Base-by-base conservation (phyloP, 345 rosid species). In the Carallia pectinifolia region DNA sequence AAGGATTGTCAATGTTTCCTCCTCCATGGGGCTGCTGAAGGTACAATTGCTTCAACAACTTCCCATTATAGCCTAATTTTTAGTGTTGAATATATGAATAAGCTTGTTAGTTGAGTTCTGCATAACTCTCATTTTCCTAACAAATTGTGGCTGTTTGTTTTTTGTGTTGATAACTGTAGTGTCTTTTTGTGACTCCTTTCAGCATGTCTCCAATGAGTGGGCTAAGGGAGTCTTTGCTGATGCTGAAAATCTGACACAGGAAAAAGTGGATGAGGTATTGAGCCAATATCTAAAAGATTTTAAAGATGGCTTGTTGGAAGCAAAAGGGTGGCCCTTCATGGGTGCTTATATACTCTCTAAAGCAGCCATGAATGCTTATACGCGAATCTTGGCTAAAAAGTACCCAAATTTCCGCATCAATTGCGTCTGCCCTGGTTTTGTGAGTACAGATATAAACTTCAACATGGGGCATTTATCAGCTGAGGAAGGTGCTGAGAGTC, bases 361-460 rank as follows among this genome's bases (percentile, higher is more conserved):
- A 23, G 82, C 69, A 5, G 56, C 71, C 0, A 1, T 68, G 74
- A 79, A 79, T 72, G 82, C 74, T 0, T 71, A 76, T 53, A 54
- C 78, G 37, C 62, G 80, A 58, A 59, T 73, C 6, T 12, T 69
- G 44, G 78, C 78, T 2, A 62, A 33, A 8, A 69, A 69, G 34
- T 36, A 69, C 31, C 72, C 74, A 0, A 5, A 1, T 66, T 39
- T 80, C 71, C 6, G 19, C 55, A 68, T 70, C 63, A 80, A 73
- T 39, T 38, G 70, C 29, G 75, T 76, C 2, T 53, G 68, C 64
- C 81, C 81, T 4, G 83, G 83, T 53, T 73, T 0, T 71, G 65
- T 58, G 52, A 73, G 66, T 31, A 76, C 81, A 6, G 76, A 75
- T 31, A 40, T 79, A 0, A 79, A 27, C 31, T 19, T 8, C 52